A percentile compares a stretch with the other conserved stretches of the same genome.
phyloP scores from a whole-genome alignment of 257 asterid species.

The Solanum tacnaense region DNA sequence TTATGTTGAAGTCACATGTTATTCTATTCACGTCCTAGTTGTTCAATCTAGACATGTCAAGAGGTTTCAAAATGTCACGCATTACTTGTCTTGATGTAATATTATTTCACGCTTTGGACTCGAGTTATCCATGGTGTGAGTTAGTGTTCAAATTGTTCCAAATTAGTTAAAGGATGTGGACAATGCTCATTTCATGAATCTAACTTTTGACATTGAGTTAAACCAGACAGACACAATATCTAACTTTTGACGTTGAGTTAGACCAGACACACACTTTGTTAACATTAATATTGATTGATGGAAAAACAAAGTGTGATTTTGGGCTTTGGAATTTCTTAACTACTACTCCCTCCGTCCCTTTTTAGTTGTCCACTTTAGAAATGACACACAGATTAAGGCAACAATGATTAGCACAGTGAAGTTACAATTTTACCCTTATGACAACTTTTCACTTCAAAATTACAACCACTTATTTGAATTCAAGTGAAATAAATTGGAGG shows the following conservation, averaged over 20 bases:
- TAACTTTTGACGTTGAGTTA: not conserved
- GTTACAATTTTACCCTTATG: no score
- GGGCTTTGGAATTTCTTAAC: not conserved
- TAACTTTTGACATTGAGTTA: not conserved
- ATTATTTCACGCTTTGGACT: no score
- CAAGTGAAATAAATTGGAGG: no score
- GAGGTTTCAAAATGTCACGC: not conserved
- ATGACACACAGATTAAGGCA: no score
- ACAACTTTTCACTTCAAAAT: no score
- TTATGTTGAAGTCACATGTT: not conserved
- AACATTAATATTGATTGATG: not conserved
- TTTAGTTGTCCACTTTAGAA: no score
- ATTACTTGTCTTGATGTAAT: not conserved
- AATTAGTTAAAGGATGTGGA: not conserved
- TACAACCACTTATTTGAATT: no score
- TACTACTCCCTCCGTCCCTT: no score
- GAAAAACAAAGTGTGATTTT: not conserved
- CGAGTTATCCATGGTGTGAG: not conserved
- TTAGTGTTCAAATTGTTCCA: not conserved
- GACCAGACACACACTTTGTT: not conserved
- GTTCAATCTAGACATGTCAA: not conserved
- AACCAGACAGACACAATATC: not conserved
- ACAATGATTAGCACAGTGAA: no score
- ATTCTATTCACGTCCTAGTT: not conserved
- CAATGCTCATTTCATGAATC: not conserved